A percentile compares a stretch with the other conserved stretches of the same genome.
Conservation (phyloP, 495 filamentous ascomycete species). For the Penicillium paxilli region DNA sequence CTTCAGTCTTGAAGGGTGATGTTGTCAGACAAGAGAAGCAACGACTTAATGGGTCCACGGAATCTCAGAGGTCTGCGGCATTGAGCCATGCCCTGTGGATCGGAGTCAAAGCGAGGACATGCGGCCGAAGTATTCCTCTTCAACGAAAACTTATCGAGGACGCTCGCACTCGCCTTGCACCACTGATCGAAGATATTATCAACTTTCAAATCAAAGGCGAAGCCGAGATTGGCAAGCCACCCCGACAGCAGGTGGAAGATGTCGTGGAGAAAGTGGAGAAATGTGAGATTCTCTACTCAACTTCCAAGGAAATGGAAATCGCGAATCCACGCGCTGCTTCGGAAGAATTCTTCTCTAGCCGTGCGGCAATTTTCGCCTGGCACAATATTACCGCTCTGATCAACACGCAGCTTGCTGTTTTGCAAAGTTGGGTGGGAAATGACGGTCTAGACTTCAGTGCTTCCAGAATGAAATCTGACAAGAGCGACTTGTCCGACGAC, state of each 20-base stretch:
- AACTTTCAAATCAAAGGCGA: conserved; percentile 92
- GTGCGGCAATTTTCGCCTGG: conserved; percentile 89
- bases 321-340: conserved; percentile 75
- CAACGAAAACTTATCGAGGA: conserved; percentile 86
- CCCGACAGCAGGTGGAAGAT: conserved; percentile 84
- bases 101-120: conserved; percentile 77
- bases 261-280: conserved; percentile 85
- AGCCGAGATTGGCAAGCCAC: conserved; percentile 83
- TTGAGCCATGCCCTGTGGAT: conserved; percentile 87
- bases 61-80: conserved; percentile 69
- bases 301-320: conserved; percentile 65
- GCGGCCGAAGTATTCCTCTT: conserved; percentile 77
- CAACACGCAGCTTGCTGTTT: conserved; percentile 85
- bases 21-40: conserved; percentile 98
- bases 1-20: conserved; percentile 91
- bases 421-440: conserved; percentile 96
- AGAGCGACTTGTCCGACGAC: conserved; percentile 76
- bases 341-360: conserved; percentile 71
- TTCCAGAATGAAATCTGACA: conserved; percentile 40
- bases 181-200: conserved; percentile 80
- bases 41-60: conserved; percentile 79
- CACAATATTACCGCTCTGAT: conserved; percentile 98
- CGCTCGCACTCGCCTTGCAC: conserved; percentile 63
- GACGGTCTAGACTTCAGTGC: conserved; percentile 89
- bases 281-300: conserved; percentile 81